Conservation (phyloP, 2,329 filamentous ascomycete species). For the Neopestalotiopsis sp. region DNA sequence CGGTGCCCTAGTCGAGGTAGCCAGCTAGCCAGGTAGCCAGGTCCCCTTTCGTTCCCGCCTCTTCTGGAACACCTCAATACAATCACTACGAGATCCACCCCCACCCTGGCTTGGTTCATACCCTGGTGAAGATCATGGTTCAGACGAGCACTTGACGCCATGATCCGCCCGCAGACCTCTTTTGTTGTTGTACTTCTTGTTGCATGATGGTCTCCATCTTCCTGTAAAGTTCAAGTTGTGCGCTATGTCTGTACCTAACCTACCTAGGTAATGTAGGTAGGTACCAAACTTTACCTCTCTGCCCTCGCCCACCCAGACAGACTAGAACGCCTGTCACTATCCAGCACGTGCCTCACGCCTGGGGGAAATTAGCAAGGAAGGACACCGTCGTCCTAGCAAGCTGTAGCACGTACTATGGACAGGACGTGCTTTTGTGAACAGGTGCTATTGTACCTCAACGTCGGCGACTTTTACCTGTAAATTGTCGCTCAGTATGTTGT, state of each 20-base stretch:
- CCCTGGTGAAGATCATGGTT: slow-evolving; percentile 46
- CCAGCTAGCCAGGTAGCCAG: not conserved
- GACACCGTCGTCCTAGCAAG: not conserved
- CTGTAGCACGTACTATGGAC: too few relatives aligned
- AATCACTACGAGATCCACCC: slow-evolving; percentile 1
- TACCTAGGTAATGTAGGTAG: not conserved
- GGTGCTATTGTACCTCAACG: too few relatives aligned
- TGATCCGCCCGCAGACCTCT: slow-evolving; percentile 39
- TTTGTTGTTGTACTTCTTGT: not conserved
- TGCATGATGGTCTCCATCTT: too few relatives aligned
- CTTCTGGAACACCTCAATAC: slow-evolving; percentile 18
- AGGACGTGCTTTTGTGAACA: too few relatives aligned
- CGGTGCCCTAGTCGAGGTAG: not conserved
- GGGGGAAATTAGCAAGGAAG: not conserved
- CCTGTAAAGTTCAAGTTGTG: too few relatives aligned
- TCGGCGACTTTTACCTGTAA: too few relatives aligned
- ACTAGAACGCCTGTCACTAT: slow-evolving; percentile 1
- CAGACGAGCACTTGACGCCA: slow-evolving; percentile 46
- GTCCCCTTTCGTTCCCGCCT: not conserved
- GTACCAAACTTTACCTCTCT: not conserved
- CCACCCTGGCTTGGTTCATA: slow-evolving; percentile 30
- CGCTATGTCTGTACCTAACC: not conserved
- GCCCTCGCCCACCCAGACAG: not conserved
- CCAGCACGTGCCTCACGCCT: not conserved
- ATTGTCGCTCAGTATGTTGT: not conserved